phyloP scores from a whole-genome alignment of 306 rosid species.

The Cicer judaicum region DNA sequence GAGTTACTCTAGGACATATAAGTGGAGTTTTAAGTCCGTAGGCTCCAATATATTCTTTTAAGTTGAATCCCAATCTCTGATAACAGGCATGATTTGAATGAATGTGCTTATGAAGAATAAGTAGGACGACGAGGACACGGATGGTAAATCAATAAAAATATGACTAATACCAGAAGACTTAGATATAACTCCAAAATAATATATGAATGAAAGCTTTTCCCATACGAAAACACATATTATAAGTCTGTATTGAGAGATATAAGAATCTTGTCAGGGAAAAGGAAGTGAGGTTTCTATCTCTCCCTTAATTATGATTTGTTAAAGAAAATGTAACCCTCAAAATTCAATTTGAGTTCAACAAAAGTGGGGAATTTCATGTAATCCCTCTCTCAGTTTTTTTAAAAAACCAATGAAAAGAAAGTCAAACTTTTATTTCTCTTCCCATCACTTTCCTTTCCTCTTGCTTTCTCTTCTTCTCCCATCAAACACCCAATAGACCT shows the following conservation, averaged over 20 bases:
- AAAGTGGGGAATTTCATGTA: no score
- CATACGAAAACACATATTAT: slow-evolving; percentile 2
- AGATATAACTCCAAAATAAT: neutral
- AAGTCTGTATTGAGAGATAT: neutral
- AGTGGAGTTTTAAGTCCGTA: slow-evolving; percentile 13
- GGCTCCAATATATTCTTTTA: neutral
- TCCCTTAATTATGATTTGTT: no score
- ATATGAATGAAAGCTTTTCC: neutral
- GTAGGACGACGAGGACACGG: neutral
- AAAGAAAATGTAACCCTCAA: no score
- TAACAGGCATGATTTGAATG: slow-evolving; percentile 11
- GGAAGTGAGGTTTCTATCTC: no score
- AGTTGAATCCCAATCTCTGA: slow-evolving; percentile 18
- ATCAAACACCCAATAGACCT: no score
- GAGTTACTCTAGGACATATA: slow-evolving; percentile 6
- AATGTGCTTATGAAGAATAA: slow-evolving; percentile 23
- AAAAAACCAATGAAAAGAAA: no score
- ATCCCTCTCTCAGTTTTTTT: no score
- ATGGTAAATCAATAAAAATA: neutral
- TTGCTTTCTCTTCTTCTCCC: no score
- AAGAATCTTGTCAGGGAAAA: no score
- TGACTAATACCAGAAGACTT: slow-evolving; percentile 1
- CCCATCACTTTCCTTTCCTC: no score
- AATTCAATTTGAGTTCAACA: no score
- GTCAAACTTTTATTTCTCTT: no score